A percentile compares a stretch with the other conserved stretches of the same genome.
phyloP scores from a whole-genome alignment of 1,139 yeast genomes.

The Saccharomycopsis hybrid region DNA sequence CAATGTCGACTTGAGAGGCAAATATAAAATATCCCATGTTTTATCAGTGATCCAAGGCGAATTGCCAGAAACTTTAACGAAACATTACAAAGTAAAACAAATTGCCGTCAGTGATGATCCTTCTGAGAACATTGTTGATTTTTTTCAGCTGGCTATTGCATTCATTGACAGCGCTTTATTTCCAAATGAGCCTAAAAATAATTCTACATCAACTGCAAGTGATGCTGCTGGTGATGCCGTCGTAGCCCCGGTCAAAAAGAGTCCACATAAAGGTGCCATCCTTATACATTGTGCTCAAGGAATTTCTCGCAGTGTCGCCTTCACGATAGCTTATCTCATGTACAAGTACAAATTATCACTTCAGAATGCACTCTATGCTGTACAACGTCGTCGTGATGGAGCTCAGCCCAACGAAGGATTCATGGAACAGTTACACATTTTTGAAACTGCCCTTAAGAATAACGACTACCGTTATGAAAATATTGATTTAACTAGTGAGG shows the following conservation, averaged over 20 bases:
- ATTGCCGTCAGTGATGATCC: conserved; percentile 65
- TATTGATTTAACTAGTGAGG: conserved; percentile 24
- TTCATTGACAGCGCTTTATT: conserved; percentile 65
- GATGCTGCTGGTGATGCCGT: no score
- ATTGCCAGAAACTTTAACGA: conserved; percentile 45
- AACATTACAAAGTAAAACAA: conserved; percentile 49
- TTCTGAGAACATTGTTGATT: conserved; percentile 54
- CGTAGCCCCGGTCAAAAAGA: no score
- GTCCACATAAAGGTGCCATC: conserved; percentile 38
- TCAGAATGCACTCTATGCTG: conserved; percentile 64
- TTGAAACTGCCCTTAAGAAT: conserved; percentile 34
- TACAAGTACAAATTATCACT: conserved; percentile 53
- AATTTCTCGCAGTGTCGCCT: conserved; percentile 69
- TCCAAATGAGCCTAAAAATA: conserved; percentile 28
- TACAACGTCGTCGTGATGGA: conserved; percentile 50
- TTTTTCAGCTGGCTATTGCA: conserved; percentile 51
- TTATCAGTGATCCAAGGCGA: conserved; percentile 62
- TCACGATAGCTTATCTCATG: conserved; percentile 76
- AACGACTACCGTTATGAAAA: conserved; percentile 7
- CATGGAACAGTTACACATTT: conserved; percentile 61
- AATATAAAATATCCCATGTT: conserved; percentile 56
- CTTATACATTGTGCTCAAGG: conserved; percentile 84
- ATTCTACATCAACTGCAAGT: conserved; percentile 26
- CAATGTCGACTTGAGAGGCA: conserved; percentile 37
- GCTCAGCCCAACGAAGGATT: conserved; percentile 80